Base-by-base conservation (phyloP, 2,329 filamentous ascomycete genomes). In the Aspergillus hiratsukae region DNA sequence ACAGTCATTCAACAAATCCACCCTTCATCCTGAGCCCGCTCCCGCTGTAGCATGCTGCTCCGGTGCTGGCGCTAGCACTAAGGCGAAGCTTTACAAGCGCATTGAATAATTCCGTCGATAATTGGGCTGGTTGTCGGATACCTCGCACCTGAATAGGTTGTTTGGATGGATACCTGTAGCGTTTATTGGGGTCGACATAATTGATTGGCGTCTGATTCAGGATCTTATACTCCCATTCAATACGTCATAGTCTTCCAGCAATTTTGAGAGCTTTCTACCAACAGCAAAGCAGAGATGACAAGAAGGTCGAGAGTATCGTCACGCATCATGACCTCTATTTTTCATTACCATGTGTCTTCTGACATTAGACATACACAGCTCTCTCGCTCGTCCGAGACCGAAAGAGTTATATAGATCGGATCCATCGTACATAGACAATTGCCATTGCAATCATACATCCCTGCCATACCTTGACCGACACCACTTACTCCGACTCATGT, bases 1-100 rank as follows among this genome's bases (percentile, higher is more conserved):
- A 14, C 75, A 77, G 62, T 55, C 55, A 2, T 75, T 77, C 61
- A 77, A 78, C 66, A 73, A 76, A 63, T 75, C 72, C 11, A 69
- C 69, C 2, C 65, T 74, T 2, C 69, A 73, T 52, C 57, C 63
- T 1, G 65, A 69, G 48, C 51, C 63, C 25, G 48, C 48, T 48
- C 49, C 56, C 28, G 48, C 50, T 40, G 57, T 53, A 8, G 62
- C 61, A 28, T 72, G 63, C 60, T 56, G 61, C 58, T 49, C 55
- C 53, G 9, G 61, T 29, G 58, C 60, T 3, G 59, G 62, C 6
- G 54, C 49, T 11, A 23, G 9, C 17, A 57, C 56, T 52, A 72
- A 67, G 57, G 69, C 69, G 2, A 72, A 69, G 58, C 59, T 73
- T 9, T 73, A 70, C 40, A 68, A 66, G 56, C 58, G 65, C 25